Conservation (phyloP, 495 filamentous ascomycete genomes). For the Copromyces sp. region DNA sequence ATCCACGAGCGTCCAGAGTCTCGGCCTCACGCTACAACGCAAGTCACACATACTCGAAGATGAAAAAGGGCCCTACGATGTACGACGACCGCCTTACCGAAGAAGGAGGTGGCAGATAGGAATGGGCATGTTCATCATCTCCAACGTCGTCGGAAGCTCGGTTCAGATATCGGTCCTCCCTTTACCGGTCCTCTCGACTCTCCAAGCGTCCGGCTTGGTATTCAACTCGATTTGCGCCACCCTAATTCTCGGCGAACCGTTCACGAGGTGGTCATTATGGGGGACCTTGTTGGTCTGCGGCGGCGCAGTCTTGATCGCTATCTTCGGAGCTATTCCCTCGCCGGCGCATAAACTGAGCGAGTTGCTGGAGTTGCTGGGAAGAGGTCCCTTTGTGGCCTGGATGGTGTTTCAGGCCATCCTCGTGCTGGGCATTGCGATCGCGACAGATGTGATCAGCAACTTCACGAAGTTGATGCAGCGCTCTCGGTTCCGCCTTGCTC, state of each 20-base stretch:
- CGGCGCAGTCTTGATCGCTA: conserved; percentile 81
- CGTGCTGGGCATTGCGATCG: conserved; percentile 55
- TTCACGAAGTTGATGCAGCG: conserved; percentile 40
- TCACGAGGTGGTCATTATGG: conserved; percentile 80
- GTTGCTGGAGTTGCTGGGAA: conserved; percentile 63
- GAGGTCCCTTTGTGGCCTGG: conserved; percentile 78
- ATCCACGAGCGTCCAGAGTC: conserved; percentile 85
- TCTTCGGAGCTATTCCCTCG: conserved; percentile 91
- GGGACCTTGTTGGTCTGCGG: conserved; percentile 80
- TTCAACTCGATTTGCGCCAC: conserved; percentile 98
- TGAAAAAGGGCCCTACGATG: conserved; percentile 71
- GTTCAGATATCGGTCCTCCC: conserved; percentile 97
- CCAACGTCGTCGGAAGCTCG: conserved; percentile 88
- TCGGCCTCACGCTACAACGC: conserved; percentile 95
- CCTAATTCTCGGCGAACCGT: conserved; percentile 85
- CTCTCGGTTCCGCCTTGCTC: conserved; percentile 61
- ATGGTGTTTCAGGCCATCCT: conserved; percentile 69
- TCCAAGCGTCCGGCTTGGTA: conserved; percentile 92
- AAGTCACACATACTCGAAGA: conserved; percentile 98
- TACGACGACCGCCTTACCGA: conserved; percentile 76
- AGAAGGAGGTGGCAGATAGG: conserved; percentile 95
- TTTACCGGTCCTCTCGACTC: conserved; percentile 84
- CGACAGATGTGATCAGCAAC: conserved; percentile 47
- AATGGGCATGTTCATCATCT: conserved; percentile 92
- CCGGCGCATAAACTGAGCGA: conserved; percentile 83